Evolutionary conservation across 2,329 filamentous ascomycete genomes (phyloP).

Genomic region (Hypoxylon sp.): DNA sequence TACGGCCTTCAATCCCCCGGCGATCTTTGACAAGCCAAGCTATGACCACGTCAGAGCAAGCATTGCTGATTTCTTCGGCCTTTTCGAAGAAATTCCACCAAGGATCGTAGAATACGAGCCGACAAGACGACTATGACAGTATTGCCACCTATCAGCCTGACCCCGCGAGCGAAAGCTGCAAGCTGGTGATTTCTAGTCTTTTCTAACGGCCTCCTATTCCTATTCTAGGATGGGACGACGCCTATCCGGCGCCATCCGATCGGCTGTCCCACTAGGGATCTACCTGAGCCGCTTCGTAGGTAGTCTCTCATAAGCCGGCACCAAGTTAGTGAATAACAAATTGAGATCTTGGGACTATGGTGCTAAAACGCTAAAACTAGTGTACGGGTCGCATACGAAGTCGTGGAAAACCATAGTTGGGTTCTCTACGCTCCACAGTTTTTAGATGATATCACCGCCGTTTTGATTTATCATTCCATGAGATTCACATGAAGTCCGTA

Average conservation of each 20-base stretch:
- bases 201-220: conserved; percentile 24
- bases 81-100: conserved; percentile 16
- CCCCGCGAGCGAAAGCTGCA: conserved; percentile 14
- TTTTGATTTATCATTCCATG: conserved; percentile 16
- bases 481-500: conserved; percentile 26
- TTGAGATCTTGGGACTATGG: conserved; percentile 30
- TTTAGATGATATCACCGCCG: conserved; percentile 22
- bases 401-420: conserved; percentile 1
- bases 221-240: conserved; percentile 18
- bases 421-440: conserved; percentile 2
- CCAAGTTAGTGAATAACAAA: conserved; percentile 14
- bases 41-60: background rate
- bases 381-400: conserved; percentile 22
- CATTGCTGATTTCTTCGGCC: conserved; percentile 10
- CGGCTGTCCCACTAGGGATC: conserved; percentile 33
- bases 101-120: conserved; percentile 10
- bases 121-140: conserved; percentile 18
- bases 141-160: conserved; percentile 4
- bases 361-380: conserved; percentile 2
- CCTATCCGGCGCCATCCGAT: conserved; percentile 37
- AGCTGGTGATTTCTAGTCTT: conserved; percentile 21
- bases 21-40: conserved; percentile 20
- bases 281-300: conserved; percentile 23
- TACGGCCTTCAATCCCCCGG: conserved; percentile 14
- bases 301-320: conserved; percentile 24